Evolutionary conservation across 108 stramenopile species (phyloP).

Genomic region (Cyclotella distinguenda): DNA sequence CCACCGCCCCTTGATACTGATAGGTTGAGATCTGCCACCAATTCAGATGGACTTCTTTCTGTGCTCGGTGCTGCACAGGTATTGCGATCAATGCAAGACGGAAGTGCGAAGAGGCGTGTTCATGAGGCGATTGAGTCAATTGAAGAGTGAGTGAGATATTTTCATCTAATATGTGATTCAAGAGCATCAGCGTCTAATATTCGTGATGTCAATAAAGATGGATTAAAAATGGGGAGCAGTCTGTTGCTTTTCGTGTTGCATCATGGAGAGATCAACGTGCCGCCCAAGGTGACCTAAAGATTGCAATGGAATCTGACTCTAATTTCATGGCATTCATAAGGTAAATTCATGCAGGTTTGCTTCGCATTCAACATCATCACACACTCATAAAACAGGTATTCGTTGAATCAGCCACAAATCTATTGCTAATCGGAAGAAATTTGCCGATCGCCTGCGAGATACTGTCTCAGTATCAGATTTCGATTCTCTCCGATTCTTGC

Average conservation of each 20-base stretch:
- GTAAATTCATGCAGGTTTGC: neutral
- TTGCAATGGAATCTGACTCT: conserved; percentile 70
- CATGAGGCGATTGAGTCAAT: conserved; percentile 71
- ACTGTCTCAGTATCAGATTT: conserved; percentile 67
- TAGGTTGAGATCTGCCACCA: conserved; percentile 81
- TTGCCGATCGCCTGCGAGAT: conserved; percentile 74
- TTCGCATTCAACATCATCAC: neutral
- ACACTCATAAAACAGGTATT: neutral
- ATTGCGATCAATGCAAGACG: conserved; percentile 81
- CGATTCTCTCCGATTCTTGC: conserved; percentile 64
- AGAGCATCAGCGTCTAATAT: neutral
- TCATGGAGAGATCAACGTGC: conserved; percentile 87
- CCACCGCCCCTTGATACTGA: conserved; percentile 92
- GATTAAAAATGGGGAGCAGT: conserved; percentile 82
- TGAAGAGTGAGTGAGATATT: conserved; percentile 66
- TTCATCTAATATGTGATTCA: neutral
- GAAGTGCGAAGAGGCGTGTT: conserved; percentile 68
- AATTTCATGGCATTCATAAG: conserved; percentile 86
- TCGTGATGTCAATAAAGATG: conserved; percentile 42
- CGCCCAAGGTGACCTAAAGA: conserved; percentile 87
- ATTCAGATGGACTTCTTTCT: conserved; percentile 84
- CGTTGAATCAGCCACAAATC: conserved; percentile 64
- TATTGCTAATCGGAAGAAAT: conserved; percentile 76
- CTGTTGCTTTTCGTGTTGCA: conserved; percentile 86
- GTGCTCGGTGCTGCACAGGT: conserved; percentile 87